phyloP scores from a whole-genome alignment of 208 protist genomes.

The Leishmania amazonensis region DNA sequence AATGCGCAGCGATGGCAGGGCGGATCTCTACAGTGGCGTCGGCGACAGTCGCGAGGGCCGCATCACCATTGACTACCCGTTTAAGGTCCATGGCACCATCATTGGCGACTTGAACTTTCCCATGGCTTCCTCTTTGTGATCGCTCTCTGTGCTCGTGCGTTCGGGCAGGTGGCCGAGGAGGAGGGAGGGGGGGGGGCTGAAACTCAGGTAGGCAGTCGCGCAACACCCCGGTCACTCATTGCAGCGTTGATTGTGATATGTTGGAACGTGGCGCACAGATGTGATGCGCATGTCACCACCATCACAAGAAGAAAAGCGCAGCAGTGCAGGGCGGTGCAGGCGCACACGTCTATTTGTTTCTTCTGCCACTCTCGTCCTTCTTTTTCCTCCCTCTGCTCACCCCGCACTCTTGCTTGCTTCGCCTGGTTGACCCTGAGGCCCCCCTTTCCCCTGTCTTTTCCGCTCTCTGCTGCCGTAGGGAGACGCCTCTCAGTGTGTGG shows the following conservation, averaged over 20 bases:
- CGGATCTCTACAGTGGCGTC: slow-evolving; percentile 56
- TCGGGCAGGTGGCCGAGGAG: neutral
- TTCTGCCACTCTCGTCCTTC: neutral
- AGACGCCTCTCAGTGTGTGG: neutral
- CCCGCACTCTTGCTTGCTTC: neutral
- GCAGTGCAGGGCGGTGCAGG: neutral
- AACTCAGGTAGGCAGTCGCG: neutral
- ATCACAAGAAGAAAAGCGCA: neutral
- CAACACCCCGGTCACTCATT: neutral
- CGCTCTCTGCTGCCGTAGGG: neutral
- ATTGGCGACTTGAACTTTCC: slow-evolving; percentile 19
- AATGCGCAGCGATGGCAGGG: slow-evolving; percentile 54
- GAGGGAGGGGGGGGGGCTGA: neutral
- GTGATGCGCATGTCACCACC: neutral
- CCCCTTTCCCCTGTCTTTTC: neutral
- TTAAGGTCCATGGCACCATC: slow-evolving; percentile 34
- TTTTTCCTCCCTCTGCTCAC: neutral
- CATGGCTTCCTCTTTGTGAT: slow-evolving; percentile 9
- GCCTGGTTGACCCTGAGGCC: neutral
- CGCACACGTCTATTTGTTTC: neutral
- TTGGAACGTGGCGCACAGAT: neutral
- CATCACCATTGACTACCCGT: slow-evolving; percentile 54
- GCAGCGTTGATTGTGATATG: neutral
- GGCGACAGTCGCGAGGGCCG: slow-evolving; percentile 42
- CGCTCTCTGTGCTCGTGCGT: neutral